A percentile compares a stretch with the other conserved stretches of the same genome.
These are phyloP conservation scores for Eucalyptus caleyi DNA, from an alignment of 345 rosid genomes.

Conservation along the genomic window DNA sequence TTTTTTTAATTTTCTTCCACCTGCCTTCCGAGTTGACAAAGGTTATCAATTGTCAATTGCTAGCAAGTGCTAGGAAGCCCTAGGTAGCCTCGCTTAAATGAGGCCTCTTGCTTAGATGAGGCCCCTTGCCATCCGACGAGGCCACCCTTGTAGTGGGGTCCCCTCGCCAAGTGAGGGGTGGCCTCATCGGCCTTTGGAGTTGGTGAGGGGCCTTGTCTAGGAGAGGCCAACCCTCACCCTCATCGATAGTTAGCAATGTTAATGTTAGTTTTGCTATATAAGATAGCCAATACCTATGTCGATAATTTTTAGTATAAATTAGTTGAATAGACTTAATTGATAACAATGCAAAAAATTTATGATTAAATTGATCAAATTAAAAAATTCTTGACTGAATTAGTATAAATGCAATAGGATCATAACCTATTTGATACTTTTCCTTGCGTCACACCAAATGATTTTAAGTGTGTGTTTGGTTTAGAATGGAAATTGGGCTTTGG, in stretches of 20 bases:
- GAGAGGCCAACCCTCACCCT: too few relatives aligned
- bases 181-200: too few relatives aligned
- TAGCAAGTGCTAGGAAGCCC: fast-evolving
- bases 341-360: fast-evolving
- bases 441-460: fast-evolving
- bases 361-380: fast-evolving
- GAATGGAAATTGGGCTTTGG: neutral
- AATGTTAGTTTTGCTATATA: fast-evolving
- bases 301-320: neutral
- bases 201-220: too few relatives aligned
- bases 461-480: neutral
- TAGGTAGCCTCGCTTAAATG: too few relatives aligned
- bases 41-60: fast-evolving
- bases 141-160: fast-evolving
- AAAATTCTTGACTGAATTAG: fast-evolving
- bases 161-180: fast-evolving
- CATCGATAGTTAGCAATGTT: fast-evolving
- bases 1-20: too few relatives aligned
- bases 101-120: too few relatives aligned
- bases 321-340: fast-evolving
- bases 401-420: fast-evolving
- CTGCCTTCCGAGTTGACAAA: fast-evolving
- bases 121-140: fast-evolving
- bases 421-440: fast-evolving
- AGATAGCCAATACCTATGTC: fast-evolving